These are phyloP conservation scores for Physcomitrellopsis africana DNA, from an alignment of 225 moss, liverwort and hornwort species.

Conservation along the genomic window DNA sequence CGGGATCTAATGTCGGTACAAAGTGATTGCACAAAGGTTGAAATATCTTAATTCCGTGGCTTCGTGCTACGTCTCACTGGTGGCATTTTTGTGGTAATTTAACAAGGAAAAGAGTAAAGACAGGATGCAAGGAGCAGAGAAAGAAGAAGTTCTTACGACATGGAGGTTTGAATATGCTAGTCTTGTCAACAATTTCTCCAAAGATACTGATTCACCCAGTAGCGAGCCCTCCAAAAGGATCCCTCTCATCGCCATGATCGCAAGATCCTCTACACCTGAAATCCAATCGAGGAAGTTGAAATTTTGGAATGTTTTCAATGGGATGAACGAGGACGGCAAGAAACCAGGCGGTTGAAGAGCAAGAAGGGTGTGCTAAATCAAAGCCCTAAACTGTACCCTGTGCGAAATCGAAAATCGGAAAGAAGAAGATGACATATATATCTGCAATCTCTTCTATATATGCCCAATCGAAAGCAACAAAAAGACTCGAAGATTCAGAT, in stretches of 20 bases:
- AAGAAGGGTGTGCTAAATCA: neutral
- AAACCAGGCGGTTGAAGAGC: neutral
- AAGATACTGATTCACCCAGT: slow-evolving; percentile 35
- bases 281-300: slow-evolving; percentile 1
- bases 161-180: slow-evolving; percentile 47
- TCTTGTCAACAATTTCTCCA: slow-evolving; percentile 54
- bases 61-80: neutral
- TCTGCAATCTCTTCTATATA: neutral
- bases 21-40: neutral
- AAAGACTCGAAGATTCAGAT: neutral
- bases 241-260: slow-evolving; percentile 42
- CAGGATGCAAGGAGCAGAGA: neutral
- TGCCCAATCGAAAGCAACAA: neutral
- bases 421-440: neutral
- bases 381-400: slow-evolving; percentile 1
- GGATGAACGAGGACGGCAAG: neutral
- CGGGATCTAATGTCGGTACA: slow-evolving; percentile 4
- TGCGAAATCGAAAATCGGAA: neutral
- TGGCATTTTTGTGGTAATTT: slow-evolving; percentile 2
- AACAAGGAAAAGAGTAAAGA: neutral
- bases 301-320: neutral
- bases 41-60: neutral
- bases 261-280: neutral
- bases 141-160: slow-evolving; percentile 31
- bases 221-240: slow-evolving; percentile 42